These are phyloP conservation scores for Ammopiptanthus mongolicus DNA, from an alignment of 306 rosid genomes.

Conservation along the genomic window DNA sequence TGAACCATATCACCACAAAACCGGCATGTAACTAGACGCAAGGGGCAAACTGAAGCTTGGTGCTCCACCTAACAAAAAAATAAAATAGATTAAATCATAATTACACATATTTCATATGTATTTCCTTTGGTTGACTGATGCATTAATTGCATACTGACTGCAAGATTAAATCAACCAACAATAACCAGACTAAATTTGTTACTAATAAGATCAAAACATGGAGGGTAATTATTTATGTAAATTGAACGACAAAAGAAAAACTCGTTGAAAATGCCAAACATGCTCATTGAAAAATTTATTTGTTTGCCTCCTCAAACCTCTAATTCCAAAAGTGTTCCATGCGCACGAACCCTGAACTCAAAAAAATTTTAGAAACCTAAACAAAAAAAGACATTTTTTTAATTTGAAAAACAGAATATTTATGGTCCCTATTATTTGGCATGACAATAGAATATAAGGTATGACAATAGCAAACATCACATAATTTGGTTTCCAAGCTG, in stretches of 20 bases:
- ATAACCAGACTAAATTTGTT: background rate
- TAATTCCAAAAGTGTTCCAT: background rate
- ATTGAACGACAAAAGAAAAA: background rate
- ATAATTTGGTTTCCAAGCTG: background rate
- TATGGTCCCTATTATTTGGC: background rate
- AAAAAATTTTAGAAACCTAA: background rate
- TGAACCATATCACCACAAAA: slow-evolving; percentile 99
- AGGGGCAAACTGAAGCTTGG: slow-evolving; percentile 67
- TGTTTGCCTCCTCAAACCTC: background rate
- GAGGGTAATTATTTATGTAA: background rate
- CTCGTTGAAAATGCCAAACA: background rate
- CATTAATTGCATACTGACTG: background rate
- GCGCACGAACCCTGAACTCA: background rate
- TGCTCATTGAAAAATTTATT: background rate
- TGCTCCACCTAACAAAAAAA: slow-evolving; percentile 61
- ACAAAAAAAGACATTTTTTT: background rate
- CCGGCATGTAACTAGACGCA: slow-evolving; percentile 72
- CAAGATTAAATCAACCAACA: background rate
- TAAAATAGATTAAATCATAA: slow-evolving; percentile 1
- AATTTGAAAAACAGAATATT: background rate
- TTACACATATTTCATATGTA: background rate
- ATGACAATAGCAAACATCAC: background rate
- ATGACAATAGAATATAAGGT: background rate
- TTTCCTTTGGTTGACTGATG: background rate
- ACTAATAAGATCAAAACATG: background rate